Percentiles rank a stretch among this genome's conserved stretches.
phyloP scores from a whole-genome alignment of 2,329 filamentous ascomycete species.

The Alternaria dauci region DNA sequence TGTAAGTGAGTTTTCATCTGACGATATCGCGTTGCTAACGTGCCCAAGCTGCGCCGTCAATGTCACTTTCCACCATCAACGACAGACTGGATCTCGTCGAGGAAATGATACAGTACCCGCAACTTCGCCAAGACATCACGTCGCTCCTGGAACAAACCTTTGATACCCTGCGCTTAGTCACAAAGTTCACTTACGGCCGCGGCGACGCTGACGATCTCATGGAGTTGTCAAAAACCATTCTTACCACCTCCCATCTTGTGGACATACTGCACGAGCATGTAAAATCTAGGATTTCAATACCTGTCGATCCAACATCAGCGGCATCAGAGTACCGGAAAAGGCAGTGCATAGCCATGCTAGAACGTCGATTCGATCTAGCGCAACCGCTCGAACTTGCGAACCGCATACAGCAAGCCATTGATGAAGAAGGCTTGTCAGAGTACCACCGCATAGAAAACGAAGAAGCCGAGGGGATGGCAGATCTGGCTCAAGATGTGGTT shows the following conservation, averaged over 20 bases:
- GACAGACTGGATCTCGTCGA: conserved; percentile 82
- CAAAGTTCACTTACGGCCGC: conserved; percentile 91
- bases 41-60: conserved; percentile 75
- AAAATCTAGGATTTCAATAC: conserved; percentile 26
- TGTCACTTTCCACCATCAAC: conserved; percentile 81
- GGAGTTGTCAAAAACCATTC: conserved; percentile 80
- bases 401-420: conserved; percentile 79
- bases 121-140: conserved; percentile 74
- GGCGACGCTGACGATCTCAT: conserved; percentile 93
- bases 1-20: conserved; percentile 56
- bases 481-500: conserved; percentile 77
- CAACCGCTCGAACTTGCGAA: conserved; percentile 73
- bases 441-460: conserved; percentile 80
- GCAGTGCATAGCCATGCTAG: conserved; percentile 53
- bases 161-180: conserved; percentile 87
- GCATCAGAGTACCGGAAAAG: conserved; percentile 28
- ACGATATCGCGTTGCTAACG: conserved; percentile 3
- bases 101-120: conserved; percentile 71
- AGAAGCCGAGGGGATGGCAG: conserved; percentile 73
- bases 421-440: conserved; percentile 87
- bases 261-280: conserved; percentile 38
- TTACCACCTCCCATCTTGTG: conserved; percentile 73
- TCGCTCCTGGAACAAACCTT: conserved; percentile 76
- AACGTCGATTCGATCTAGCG: conserved; percentile 69
- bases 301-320: conserved; percentile 12